Percentiles rank a stretch among this genome's conserved stretches.
Conservation (phyloP, 371 early-diverging fungal species). For the Circinella umbellata region DNA sequence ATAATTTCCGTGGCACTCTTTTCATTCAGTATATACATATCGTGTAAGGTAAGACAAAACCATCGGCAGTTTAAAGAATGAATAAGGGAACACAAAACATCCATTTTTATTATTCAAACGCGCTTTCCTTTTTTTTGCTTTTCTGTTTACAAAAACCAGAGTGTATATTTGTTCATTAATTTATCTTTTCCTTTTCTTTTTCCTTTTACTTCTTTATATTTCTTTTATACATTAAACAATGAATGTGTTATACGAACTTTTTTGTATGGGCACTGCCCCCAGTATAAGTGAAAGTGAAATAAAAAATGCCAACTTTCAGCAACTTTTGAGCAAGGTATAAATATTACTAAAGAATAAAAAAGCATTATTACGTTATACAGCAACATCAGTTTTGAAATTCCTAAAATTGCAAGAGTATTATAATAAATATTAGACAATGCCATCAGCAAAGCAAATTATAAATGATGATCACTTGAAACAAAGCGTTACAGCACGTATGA, state of each 20-base stretch:
- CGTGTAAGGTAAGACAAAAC: background rate
- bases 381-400: background rate
- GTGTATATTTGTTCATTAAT: background rate
- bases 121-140: background rate
- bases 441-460: slow-evolving; percentile 22
- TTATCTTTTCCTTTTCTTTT: background rate
- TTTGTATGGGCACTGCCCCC: slow-evolving; percentile 21
- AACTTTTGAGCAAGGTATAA: slow-evolving; percentile 28
- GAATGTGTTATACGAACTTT: slow-evolving; percentile 16
- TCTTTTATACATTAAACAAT: slow-evolving; percentile 5
- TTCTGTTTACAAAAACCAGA: background rate
- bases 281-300: slow-evolving; percentile 13
- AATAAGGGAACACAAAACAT: background rate
- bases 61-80: slow-evolving; percentile 7
- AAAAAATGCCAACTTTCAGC: slow-evolving; percentile 28
- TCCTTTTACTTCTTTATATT: slow-evolving; percentile 3
- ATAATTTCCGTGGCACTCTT: slow-evolving; percentile 1
- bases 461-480: slow-evolving; percentile 24
- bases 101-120: too few species aligned
- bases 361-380: too few species aligned
- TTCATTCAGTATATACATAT: background rate
- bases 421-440: slow-evolving; percentile 25
- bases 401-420: background rate
- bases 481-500: slow-evolving; percentile 25
- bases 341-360: background rate